phyloP scores from a whole-genome alignment of 371 early-diverging fungal species.

The Quaeritorhiza haematococci region DNA sequence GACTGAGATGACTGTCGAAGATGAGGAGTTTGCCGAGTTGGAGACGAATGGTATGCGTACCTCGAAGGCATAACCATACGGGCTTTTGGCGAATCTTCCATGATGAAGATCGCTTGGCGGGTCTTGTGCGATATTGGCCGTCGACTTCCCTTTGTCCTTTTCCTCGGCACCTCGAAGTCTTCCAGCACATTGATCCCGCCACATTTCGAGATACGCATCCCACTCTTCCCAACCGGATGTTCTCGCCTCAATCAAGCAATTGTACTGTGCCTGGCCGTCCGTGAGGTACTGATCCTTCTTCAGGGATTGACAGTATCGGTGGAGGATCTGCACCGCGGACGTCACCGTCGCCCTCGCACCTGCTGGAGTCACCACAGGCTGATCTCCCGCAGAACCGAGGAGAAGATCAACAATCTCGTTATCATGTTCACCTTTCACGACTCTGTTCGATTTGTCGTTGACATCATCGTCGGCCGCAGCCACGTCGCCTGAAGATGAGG shows the following conservation, averaged over 20 bases:
- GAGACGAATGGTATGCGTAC: conserved; percentile 2
- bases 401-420: neutral
- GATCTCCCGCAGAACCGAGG: neutral
- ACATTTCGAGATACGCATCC: neutral
- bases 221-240: neutral
- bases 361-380: neutral
- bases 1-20: conserved; percentile 3
- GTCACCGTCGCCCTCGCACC: neutral
- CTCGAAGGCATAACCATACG: conserved; percentile 16
- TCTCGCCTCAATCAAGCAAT: neutral
- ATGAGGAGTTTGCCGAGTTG: neutral
- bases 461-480: too few relatives aligned
- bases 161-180: neutral
- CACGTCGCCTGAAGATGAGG: too few relatives aligned
- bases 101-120: too few relatives aligned
- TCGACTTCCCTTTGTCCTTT: too few relatives aligned
- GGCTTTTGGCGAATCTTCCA: neutral
- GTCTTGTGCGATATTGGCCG: too few relatives aligned
- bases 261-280: neutral
- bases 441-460: too few relatives aligned
- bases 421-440: neutral
- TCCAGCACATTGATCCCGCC: neutral
- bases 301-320: neutral
- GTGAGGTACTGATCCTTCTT: neutral
- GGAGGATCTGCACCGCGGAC: neutral